A percentile compares a stretch with the other conserved stretches of the same genome.
These are phyloP conservation scores for Vanrija sp. DNA, from an alignment of 1,284 basidiomycete genomes.

Conservation along the genomic window DNA sequence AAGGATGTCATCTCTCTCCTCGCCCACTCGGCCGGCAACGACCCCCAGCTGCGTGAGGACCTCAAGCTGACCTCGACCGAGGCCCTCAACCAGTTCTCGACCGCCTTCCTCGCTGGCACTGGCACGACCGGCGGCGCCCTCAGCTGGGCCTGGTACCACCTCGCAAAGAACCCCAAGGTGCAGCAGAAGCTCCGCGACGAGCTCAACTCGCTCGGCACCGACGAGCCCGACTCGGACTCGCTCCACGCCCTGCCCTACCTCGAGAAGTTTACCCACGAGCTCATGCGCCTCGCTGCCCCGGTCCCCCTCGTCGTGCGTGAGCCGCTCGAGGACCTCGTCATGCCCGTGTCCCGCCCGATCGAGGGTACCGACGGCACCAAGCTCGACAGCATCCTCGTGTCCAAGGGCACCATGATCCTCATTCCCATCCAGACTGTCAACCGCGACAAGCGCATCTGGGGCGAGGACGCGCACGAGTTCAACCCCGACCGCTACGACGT, in stretches of 20 bases:
- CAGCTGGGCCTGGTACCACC: slow-evolving; percentile 68
- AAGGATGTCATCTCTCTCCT: slow-evolving; percentile 55
- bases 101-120: slow-evolving; percentile 61
- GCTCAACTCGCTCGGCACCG: slow-evolving; percentile 49
- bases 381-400: slow-evolving; percentile 36
- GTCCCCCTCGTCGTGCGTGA: slow-evolving; percentile 59
- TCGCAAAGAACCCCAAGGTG: slow-evolving; percentile 56
- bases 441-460: slow-evolving; percentile 60
- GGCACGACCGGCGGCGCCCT: slow-evolving; percentile 71
- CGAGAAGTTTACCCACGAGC: slow-evolving; percentile 65
- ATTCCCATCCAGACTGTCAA: slow-evolving; percentile 58
- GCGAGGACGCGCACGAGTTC: slow-evolving; percentile 63
- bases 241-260: slow-evolving; percentile 56
- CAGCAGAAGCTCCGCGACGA: slow-evolving; percentile 61
- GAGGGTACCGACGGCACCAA: slow-evolving; percentile 44
- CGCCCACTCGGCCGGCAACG: slow-evolving; percentile 61
- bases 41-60: slow-evolving; percentile 58
- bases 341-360: slow-evolving; percentile 57
- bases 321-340: slow-evolving; percentile 55
- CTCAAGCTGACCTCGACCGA: slow-evolving; percentile 47
- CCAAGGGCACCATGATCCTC: slow-evolving; percentile 39
- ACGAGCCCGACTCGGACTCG: slow-evolving; percentile 26
- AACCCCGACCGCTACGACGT: slow-evolving; percentile 40
- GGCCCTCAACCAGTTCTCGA: too few relatives aligned
- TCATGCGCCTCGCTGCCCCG: slow-evolving; percentile 62